Evolutionary conservation across 2,329 filamentous ascomycete genomes (phyloP), one percentile per base, ranked within the genome.

Genomic region (Neofusicoccum parvum): DNA sequence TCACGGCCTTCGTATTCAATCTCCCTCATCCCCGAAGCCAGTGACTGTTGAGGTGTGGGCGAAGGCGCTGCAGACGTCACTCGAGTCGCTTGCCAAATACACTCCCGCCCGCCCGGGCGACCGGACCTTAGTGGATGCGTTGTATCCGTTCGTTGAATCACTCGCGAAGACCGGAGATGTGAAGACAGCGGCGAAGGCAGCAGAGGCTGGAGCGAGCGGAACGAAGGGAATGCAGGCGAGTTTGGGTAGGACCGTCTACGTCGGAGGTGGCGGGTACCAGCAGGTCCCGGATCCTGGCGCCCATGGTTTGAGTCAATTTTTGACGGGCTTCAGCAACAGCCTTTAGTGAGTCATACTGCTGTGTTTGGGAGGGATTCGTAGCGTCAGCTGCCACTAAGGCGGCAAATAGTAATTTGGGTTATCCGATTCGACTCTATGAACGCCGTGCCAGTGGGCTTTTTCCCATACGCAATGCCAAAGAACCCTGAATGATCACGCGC

Each of bases 161-260:
- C 84, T 98, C 2, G 83, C 80, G 6, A 78, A 85, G 72, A 88
- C 88, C 0, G 87, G 86, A 14, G 86, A 91, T 74, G 76, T 95
- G 20, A 85, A 87, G 69, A 83, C 88, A 74, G 94, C 95, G 7
- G 92, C 92, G 0, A 82, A 87, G 71, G 92, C 92, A 1, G 90
- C 93, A 0, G 86, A 86, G 68, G 83, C 88, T 53, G 95, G 90
- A 0, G 90, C 94, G 3, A 90, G 94, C 69, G 87, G 87, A 36
- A 98, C 95, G 20, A 96, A 94, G 81, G 91, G 90, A 27, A 97
- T 99, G 94, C 88, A 90, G 76, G 92, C 95, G 48, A 95, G 90
- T 71, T 81, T 99, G 46, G 95, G 95, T 7, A 82, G 92, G 66
- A 87, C 90, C 1, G 92, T 95, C 11, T 96, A 96, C 76, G 87